phyloP scores from a whole-genome alignment of 805 yeast species.

The Yamadazyma philogaea region DNA sequence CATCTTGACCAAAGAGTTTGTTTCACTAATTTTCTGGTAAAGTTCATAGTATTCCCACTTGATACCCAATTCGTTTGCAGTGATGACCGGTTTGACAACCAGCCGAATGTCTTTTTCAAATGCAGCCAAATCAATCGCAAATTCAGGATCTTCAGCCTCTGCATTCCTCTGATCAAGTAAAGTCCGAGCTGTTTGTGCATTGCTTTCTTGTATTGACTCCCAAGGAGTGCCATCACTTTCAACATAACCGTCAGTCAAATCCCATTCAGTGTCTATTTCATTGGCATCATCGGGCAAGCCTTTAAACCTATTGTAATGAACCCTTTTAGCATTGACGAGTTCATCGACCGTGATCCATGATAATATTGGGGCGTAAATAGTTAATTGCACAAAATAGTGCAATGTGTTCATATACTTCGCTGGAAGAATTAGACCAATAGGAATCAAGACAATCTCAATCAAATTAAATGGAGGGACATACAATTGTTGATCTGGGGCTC shows the following conservation, averaged over 20 bases:
- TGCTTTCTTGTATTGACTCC: constrained; percentile 38
- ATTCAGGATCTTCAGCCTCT: constrained; percentile 67
- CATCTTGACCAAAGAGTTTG: constrained; percentile 34
- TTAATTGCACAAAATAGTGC: constrained; percentile 56
- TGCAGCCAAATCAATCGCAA: constrained; percentile 44
- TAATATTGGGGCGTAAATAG: constrained; percentile 68
- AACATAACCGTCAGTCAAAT: constrained; percentile 68
- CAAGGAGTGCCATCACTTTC: constrained; percentile 30
- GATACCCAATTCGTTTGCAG: constrained; percentile 53
- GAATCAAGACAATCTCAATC: constrained; percentile 50
- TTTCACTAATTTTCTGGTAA: constrained; percentile 48
- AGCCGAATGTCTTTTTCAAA: constrained; percentile 53
- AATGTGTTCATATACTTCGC: constrained; percentile 34
- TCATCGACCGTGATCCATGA: constrained; percentile 61
- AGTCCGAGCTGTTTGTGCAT: constrained; percentile 35
- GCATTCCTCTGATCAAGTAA: constrained; percentile 56
- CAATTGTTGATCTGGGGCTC: constrained; percentile 86
- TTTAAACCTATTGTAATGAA: constrained; percentile 64
- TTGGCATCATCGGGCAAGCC: constrained; percentile 75
- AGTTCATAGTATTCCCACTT: constrained; percentile 63
- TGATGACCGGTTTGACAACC: constrained; percentile 57
- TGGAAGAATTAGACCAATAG: constrained; percentile 32
- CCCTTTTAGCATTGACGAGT: constrained; percentile 62
- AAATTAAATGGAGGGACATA: constrained; percentile 84
- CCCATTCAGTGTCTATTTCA: constrained; percentile 78